These are phyloP conservation scores for Wickerhamiella allomyrinae DNA, from an alignment of 805 yeast genomes.

Conservation along the genomic window DNA sequence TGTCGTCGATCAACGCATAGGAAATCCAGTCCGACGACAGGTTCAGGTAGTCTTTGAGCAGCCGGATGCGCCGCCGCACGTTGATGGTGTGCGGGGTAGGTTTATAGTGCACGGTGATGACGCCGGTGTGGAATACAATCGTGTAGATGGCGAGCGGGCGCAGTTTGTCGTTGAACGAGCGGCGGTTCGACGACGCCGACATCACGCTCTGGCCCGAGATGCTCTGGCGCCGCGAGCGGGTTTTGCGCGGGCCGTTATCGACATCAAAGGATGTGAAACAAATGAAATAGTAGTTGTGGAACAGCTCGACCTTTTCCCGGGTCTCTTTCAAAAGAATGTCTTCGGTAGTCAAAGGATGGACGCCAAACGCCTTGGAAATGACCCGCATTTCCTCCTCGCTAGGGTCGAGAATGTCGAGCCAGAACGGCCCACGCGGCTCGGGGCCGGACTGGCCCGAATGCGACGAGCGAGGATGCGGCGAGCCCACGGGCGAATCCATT, in stretches of 20 bases:
- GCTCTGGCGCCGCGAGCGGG: not conserved
- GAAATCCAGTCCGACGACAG: conserved; percentile 96
- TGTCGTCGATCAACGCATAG: conserved; percentile 90
- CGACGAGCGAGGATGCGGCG: no score
- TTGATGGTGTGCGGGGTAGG: conserved; percentile 95
- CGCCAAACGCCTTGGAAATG: conserved; percentile 76
- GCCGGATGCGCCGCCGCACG: conserved; percentile 82
- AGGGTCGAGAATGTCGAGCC: conserved; percentile 88
- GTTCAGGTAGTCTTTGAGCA: conserved; percentile 72
- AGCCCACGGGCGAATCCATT: no score
- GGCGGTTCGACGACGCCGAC: conserved; percentile 5
- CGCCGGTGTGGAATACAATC: conserved; percentile 81
- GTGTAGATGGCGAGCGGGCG: conserved; percentile 87
- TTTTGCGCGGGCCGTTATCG: conserved; percentile 19
- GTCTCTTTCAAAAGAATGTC: conserved; percentile 89
- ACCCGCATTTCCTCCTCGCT: conserved; percentile 96
- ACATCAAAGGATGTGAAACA: conserved; percentile 80
- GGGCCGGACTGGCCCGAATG: no score
- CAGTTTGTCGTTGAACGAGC: conserved; percentile 35
- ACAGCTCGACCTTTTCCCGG: conserved; percentile 87
- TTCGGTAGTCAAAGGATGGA: conserved; percentile 92
- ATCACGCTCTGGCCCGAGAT: conserved; percentile 3
- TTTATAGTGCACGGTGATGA: conserved; percentile 81
- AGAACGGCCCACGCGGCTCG: conserved; percentile 46
- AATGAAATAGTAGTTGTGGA: conserved; percentile 78